Conservation (phyloP, 2,329 filamentous ascomycete species). For the Ophidiomyces ophidiicola region DNA sequence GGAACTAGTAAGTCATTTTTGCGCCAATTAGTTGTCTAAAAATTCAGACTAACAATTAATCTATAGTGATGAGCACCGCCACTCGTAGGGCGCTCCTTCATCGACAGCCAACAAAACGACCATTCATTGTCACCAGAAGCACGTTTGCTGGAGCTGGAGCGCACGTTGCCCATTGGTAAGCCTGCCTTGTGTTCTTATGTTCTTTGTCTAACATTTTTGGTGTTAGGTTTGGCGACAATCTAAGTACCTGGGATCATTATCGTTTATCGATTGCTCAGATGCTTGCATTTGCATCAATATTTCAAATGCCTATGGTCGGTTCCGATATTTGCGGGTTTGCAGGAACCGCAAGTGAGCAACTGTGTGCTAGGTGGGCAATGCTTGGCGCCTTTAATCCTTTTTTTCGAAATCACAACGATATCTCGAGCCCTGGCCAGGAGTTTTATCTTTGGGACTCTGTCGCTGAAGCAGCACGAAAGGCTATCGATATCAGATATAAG, state of each 20-base stretch:
- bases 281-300: constrained; percentile 51
- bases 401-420: constrained; percentile 60
- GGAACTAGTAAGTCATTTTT: constrained; percentile 38
- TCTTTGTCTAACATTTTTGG: background rate
- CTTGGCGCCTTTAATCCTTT: constrained; percentile 64
- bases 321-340: constrained; percentile 69
- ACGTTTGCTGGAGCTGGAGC: constrained; percentile 56
- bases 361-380: constrained; percentile 64
- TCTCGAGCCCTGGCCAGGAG: constrained; percentile 48
- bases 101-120: constrained; percentile 47
- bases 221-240: constrained; percentile 47
- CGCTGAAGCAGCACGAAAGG: constrained; percentile 51
- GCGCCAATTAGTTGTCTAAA: background rate
- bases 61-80: constrained; percentile 48
- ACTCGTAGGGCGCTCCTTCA: constrained; percentile 50
- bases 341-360: constrained; percentile 51
- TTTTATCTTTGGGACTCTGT: constrained; percentile 59
- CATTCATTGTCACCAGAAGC: constrained; percentile 56
- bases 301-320: constrained; percentile 56
- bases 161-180: constrained; percentile 38
- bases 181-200: background rate
- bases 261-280: constrained; percentile 47
- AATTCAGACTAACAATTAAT: constrained; percentile 9
- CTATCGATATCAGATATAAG: constrained; percentile 60
- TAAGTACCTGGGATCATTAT: constrained; percentile 48